These are phyloP conservation scores for Suhomyces coccinellae DNA, from an alignment of 1,139 yeast genomes.

Conservation along the genomic window DNA sequence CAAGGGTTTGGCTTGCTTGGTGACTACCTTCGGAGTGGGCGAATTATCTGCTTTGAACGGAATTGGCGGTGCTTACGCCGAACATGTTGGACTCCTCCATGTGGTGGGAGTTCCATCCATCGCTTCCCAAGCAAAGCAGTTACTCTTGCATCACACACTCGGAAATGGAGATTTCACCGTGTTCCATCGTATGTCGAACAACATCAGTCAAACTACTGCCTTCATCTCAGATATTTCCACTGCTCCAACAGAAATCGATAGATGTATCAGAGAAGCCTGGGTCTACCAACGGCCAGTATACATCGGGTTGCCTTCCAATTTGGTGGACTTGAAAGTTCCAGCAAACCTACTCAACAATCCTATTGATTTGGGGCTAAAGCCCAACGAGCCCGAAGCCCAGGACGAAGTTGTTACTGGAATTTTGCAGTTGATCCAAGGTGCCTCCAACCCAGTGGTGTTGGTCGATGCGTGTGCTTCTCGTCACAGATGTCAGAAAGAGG, in stretches of 20 bases:
- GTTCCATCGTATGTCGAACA: constrained; percentile 61
- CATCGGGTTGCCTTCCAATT: constrained; percentile 40
- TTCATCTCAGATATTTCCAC: constrained; percentile 29
- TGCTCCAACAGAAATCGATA: constrained; percentile 37
- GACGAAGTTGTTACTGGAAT: constrained; percentile 33
- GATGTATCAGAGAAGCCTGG: constrained; percentile 38
- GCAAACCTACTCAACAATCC: constrained; percentile 31
- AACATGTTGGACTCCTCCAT: constrained; percentile 57
- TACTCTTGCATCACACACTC: constrained; percentile 59
- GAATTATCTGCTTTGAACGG: constrained; percentile 62
- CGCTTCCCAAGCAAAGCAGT: constrained; percentile 62
- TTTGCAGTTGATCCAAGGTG: constrained; percentile 26
- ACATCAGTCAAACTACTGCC: constrained; percentile 35
- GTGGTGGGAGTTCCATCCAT: constrained; percentile 60
- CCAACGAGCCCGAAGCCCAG: constrained; percentile 33
- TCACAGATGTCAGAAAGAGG: constrained; percentile 35
- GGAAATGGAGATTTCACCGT: constrained; percentile 87
- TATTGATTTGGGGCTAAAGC: constrained; percentile 29
- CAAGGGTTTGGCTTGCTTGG: constrained; percentile 55
- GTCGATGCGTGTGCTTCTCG: constrained; percentile 41
- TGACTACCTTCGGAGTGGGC: constrained; percentile 72
- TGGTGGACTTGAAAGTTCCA: constrained; percentile 39
- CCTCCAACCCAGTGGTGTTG: constrained; percentile 35
- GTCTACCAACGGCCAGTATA: constrained; percentile 41
- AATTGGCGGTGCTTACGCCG: constrained; percentile 60